Evolutionary conservation across 1,284 basidiomycete species (phyloP).

Genomic region (Pseudozyma flocculosa): DNA sequence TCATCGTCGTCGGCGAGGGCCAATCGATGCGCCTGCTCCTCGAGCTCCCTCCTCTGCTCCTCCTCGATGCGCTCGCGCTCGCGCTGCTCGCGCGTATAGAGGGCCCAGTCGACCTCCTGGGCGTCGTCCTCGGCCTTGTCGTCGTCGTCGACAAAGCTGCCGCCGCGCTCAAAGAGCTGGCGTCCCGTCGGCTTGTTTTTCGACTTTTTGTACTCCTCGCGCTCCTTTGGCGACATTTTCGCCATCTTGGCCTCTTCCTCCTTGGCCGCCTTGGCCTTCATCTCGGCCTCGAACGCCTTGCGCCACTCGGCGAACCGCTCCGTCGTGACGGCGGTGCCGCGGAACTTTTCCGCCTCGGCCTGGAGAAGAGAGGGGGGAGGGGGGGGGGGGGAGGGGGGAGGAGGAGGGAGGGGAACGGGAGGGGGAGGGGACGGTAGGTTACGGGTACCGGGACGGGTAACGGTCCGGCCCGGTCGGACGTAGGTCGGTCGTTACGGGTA

Average conservation of each 20-base stretch:
- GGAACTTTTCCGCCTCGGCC: slow-evolving; percentile 83
- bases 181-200: slow-evolving; percentile 69
- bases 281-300: slow-evolving; percentile 65
- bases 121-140: slow-evolving; percentile 33
- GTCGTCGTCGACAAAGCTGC: slow-evolving; percentile 35
- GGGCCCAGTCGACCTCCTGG: slow-evolving; percentile 49
- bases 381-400: no score
- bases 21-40: slow-evolving; percentile 16
- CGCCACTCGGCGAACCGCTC: slow-evolving; percentile 83
- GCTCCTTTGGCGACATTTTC: slow-evolving; percentile 73
- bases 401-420: no score
- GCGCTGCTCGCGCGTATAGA: slow-evolving; percentile 48
- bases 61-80: slow-evolving; percentile 45
- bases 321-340: slow-evolving; percentile 83
- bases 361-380: slow-evolving; percentile 55
- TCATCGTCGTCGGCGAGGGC: slow-evolving; percentile 38
- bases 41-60: slow-evolving; percentile 29
- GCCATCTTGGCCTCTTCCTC: slow-evolving; percentile 82
- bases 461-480: no score
- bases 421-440: no score
- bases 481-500: no score
- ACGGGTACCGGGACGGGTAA: no score
- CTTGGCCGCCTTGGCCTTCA: slow-evolving; percentile 62
- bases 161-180: slow-evolving; percentile 45
- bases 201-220: slow-evolving; percentile 78